Evolutionary conservation across 139 green algal genomes (phyloP), one percentile per base, ranked within the genome.

Genomic region (Coelastrella sp.): DNA sequence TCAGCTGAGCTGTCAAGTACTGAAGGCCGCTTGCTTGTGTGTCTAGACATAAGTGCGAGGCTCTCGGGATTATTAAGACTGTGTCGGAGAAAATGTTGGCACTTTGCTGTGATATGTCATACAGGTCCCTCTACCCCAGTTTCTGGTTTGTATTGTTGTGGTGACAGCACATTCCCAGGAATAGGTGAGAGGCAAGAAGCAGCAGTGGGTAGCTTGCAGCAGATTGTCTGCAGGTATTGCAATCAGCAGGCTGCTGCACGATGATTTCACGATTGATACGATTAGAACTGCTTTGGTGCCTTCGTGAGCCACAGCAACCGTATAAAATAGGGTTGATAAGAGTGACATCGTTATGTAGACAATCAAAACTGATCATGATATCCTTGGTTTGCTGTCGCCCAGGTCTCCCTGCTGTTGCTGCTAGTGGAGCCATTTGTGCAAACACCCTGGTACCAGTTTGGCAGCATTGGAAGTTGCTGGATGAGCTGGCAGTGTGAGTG

Each of bases 121-220:
- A 34, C 74, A 91, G 88, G 86, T n/a, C 90, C 91, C 4, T 85
- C 66, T 35, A 94, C 90, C 0, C 89, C 92, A 13, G 83, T 96
- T 34, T 79, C 87, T 35, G 91, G 91, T 17, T 84, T 98, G 35
- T 89, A 93, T 15, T 88, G 71, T 66, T 94, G 91, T 79, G 95
- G 95, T 3, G 94, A 98, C 87, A 93, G 76, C 17, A 94, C 89
- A 37, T 96, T 96, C 88, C 92, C 92, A 37, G 91, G 93, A 40
- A 94, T 95, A 40, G 94, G 53, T 64, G 19, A 8, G 53, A 2
- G 27, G 6, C 17, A 64, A 15, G 48, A n/a, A n/a, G n/a, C n/a
- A n/a, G 2, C 48, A 2, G 13, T 57, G 48, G 13, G 13, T 57
- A 1, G 48, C 17, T 11, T 57, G 48, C 48, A 23, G 48, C 13